Conservation (phyloP, 257 asterid genomes). For the Petrea volubilis region DNA sequence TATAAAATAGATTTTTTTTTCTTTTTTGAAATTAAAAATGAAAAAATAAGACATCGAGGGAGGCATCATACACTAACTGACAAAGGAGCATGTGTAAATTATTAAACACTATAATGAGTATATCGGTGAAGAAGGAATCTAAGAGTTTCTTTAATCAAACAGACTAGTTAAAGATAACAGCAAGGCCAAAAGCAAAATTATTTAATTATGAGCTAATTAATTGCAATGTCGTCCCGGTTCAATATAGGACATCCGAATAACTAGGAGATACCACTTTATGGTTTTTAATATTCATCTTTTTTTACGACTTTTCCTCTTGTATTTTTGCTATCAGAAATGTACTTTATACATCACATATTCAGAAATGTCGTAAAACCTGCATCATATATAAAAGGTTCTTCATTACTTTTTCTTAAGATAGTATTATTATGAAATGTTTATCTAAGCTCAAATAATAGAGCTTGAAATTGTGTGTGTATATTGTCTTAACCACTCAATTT, state of each 20-base stretch:
- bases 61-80: constrained; percentile 45
- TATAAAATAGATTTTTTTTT: not conserved
- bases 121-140: constrained; percentile 44
- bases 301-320: constrained; percentile 1
- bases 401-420: too few species aligned
- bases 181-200: constrained; percentile 12
- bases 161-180: constrained; percentile 13
- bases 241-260: constrained; percentile 46
- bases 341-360: not conserved
- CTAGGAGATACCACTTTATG: constrained; percentile 34
- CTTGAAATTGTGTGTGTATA: too few species aligned
- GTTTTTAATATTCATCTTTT: not conserved
- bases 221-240: constrained; percentile 37
- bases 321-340: not conserved
- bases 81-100: constrained; percentile 46
- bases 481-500: too few species aligned
- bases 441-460: too few species aligned
- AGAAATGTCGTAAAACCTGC: not conserved
- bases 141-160: constrained; percentile 24
- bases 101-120: constrained; percentile 27
- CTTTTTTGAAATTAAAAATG: constrained; percentile 14
- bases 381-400: not conserved
- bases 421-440: not conserved
- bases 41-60: constrained; percentile 34
- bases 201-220: constrained; percentile 33